Percentiles rank a stretch among this genome's conserved stretches.
phyloP scores from a whole-genome alignment of 1,284 basidiomycete species.

The Peniophora sp. region DNA sequence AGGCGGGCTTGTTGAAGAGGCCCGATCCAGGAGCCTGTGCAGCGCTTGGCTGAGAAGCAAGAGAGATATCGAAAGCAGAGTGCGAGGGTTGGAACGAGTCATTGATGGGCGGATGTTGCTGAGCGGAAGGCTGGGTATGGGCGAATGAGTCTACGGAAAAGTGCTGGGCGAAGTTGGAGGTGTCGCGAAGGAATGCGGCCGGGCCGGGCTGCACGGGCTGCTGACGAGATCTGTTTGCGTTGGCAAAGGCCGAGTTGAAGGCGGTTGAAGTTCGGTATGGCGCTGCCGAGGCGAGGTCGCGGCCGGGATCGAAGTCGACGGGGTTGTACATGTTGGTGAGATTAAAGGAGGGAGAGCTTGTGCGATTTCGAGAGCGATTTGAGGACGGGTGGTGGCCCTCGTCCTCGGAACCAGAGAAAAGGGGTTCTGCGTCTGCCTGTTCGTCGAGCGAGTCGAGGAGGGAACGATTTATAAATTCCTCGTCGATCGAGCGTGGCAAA shows the following conservation, averaged over 20 bases:
- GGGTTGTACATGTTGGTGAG: conserved; percentile 38
- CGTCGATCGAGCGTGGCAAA: conserved; percentile 41
- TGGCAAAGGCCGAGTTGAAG: conserved; percentile 25
- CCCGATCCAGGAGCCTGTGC: conserved; percentile 12
- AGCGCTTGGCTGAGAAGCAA: conserved; percentile 11
- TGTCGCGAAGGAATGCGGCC: conserved; percentile 23
- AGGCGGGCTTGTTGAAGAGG: conserved; percentile 9
- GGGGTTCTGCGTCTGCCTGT: conserved; percentile 69
- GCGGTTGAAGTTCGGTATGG: conserved; percentile 26
- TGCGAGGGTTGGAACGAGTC: conserved; percentile 20
- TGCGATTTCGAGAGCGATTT: conserved; percentile 29
- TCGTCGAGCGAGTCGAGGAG: conserved; percentile 73
- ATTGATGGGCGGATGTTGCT: conserved; percentile 6
- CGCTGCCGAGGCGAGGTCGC: conserved; percentile 27
- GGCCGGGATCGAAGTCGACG: conserved; percentile 35
- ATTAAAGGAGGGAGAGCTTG: conserved; percentile 39
- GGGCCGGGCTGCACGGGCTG: conserved; percentile 11
- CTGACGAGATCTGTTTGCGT: conserved; percentile 21
- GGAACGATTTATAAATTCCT: conserved; percentile 77
- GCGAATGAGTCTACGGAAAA: conserved; percentile 22
- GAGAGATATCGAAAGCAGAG: conserved; percentile 18
- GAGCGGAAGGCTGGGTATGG: conserved; percentile 14
- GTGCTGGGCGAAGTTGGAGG: conserved; percentile 18
- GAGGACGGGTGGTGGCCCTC: conserved; percentile 38
- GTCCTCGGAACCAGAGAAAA: conserved; percentile 42